Evolutionary conservation across 768 basidiomycete genomes (phyloP), one percentile per base, ranked within the genome.

Genomic region (Guyanaporus albipodus): DNA sequence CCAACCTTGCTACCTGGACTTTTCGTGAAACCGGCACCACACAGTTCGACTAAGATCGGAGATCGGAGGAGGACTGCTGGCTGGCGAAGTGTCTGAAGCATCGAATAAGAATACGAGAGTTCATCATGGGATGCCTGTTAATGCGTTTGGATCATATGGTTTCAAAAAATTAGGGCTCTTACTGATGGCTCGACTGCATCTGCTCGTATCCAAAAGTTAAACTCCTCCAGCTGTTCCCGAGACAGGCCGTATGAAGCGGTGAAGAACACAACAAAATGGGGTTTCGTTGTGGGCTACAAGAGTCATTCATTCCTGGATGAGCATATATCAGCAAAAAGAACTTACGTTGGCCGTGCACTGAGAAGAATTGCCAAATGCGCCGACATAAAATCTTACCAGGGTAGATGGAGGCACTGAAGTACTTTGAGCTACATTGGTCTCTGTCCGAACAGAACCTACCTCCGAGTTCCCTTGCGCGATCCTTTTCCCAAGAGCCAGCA

Each of bases 11-110:
- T 77, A 21, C 67, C 54, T 0, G 71, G 68, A n/a, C 81, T 67
- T 60, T 87, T 88, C 24, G 84, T 85, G 57, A 91, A 94, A 2
- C 91, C 87, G 4, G 87, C 91, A 11, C 91, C 91, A 49, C 79
- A 82, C 4, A 94, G 58, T 56, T 92, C 90, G 3, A 74, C 81
- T 5, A 87, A 70, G 14, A 90, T 56, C 2, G 91, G 91, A 23
- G 67, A 67, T 10, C 68, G 64, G 21, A 94, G 68, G 48, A 92
- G 61, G 4, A 80, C 63, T 0, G 68, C 60, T 5, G 91, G 91
- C 3, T 67, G 68, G 1, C 62, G 48, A 15, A 87, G 67, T 0
- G 74, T 72, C 4, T 61, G 57, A 17, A 74, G 73, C 15, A 88
- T 44, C 0, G 67, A 68, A 55, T 79, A 79, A 0, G 76, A 75